Evolutionary conservation across 1,139 yeast species (phyloP).

Genomic region (Geotrichum restrictum): DNA sequence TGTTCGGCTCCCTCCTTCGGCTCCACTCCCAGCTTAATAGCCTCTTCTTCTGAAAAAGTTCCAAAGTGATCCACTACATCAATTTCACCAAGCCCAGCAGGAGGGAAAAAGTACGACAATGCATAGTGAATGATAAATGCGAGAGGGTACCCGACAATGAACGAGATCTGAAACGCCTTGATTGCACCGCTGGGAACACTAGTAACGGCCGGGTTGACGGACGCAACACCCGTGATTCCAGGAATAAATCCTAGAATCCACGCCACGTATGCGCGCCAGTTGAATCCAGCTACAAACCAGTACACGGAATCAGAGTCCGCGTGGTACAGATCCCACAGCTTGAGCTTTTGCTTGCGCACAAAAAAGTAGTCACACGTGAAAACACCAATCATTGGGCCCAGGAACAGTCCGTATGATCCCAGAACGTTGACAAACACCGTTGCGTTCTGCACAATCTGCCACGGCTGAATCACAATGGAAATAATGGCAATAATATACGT

Average conservation of each 20-base stretch:
- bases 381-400: conserved; percentile 46
- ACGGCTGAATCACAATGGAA: conserved; percentile 41
- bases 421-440: conserved; percentile 46
- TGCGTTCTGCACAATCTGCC: conserved; percentile 39
- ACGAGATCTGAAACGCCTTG: conserved; percentile 31
- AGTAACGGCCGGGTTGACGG: conserved; percentile 18
- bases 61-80: conserved; percentile 43
- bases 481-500: conserved; percentile 35
- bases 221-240: conserved; percentile 42
- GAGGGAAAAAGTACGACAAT: conserved; percentile 41
- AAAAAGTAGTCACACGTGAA: conserved; percentile 45
- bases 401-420: conserved; percentile 45
- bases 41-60: conserved; percentile 30
- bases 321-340: conserved; percentile 42
- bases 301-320: conserved; percentile 37
- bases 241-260: conserved; percentile 38
- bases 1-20: not conserved
- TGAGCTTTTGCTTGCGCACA: conserved; percentile 37
- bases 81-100: conserved; percentile 36
- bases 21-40: conserved; percentile 4
- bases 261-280: conserved; percentile 39
- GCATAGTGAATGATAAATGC: conserved; percentile 42
- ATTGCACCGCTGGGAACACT: conserved; percentile 8
- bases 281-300: conserved; percentile 36
- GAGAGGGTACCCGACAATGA: conserved; percentile 41